Evolutionary conservation across 2,329 filamentous ascomycete species (phyloP).

Genomic region (Nemania bipapillata): DNA sequence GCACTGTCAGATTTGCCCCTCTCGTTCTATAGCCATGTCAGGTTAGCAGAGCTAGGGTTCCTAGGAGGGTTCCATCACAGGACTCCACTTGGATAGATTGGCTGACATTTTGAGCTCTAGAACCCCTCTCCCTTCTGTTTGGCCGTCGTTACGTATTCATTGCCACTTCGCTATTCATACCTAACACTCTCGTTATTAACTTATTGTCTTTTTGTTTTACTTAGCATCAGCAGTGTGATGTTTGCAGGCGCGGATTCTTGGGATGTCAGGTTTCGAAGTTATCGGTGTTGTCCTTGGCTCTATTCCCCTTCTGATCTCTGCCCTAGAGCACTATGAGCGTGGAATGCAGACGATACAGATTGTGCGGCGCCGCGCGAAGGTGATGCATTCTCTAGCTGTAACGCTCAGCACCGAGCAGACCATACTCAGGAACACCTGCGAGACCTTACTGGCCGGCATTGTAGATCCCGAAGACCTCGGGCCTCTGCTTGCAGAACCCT

Average conservation of each 20-base stretch:
- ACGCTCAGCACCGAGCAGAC: slow-evolving; percentile 45
- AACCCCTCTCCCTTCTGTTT: background rate
- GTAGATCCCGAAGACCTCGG: slow-evolving; percentile 44
- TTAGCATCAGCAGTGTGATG: no score
- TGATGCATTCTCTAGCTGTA: slow-evolving; percentile 42
- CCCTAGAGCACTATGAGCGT: slow-evolving; percentile 41
- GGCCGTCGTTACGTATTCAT: background rate
- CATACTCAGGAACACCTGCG: slow-evolving; percentile 49
- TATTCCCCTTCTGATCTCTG: slow-evolving; percentile 42
- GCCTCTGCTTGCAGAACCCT: slow-evolving; percentile 47
- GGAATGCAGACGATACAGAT: slow-evolving; percentile 38
- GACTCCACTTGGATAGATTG: slow-evolving; percentile 6
- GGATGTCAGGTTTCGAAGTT: slow-evolving; percentile 45
- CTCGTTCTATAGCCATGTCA: background rate
- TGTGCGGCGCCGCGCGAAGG: slow-evolving; percentile 40
- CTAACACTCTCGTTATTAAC: background rate
- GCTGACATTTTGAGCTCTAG: background rate
- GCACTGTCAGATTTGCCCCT: no score
- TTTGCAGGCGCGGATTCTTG: no score
- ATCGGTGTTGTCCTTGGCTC: slow-evolving; percentile 43
- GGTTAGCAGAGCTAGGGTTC: no score
- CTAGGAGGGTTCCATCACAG: slow-evolving; percentile 20
- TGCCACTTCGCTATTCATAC: background rate
- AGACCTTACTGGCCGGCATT: slow-evolving; percentile 47
- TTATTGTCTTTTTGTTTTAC: background rate